Conservation (phyloP, 305 asterid species). For the Stenogyne calaminthoides region DNA sequence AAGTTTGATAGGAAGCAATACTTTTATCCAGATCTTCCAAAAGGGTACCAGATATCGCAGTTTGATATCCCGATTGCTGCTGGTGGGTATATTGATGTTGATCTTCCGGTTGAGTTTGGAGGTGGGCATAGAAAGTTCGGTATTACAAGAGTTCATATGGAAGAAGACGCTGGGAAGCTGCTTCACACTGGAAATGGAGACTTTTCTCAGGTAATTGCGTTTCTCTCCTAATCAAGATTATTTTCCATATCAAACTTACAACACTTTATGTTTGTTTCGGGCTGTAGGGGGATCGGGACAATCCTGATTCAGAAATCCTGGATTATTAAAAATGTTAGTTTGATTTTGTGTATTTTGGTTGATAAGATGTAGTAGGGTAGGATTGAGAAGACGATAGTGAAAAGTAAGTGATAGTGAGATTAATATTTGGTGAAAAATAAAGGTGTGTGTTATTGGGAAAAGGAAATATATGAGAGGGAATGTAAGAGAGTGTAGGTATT, state of each 20-base stretch:
- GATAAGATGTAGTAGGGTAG: too few species aligned
- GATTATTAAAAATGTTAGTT: too few species aligned
- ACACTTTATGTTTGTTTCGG: neutral
- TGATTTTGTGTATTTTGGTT: too few species aligned
- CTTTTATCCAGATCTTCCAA: slow-evolving; percentile 96
- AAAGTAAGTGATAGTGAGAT: too few species aligned
- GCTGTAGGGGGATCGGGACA: too few species aligned
- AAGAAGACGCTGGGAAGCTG: slow-evolving; percentile 98
- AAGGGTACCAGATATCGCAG: slow-evolving; percentile 98
- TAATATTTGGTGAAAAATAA: too few species aligned
- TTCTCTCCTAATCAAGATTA: slow-evolving; percentile 14
- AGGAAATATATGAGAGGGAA: too few species aligned
- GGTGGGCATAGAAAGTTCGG: slow-evolving; percentile 97
- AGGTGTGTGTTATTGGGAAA: too few species aligned
- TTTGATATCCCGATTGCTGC: slow-evolving; percentile 88
- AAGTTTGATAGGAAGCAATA: slow-evolving; percentile 97
- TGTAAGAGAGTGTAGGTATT: too few species aligned
- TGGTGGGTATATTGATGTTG: slow-evolving; percentile 83
- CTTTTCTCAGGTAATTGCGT: slow-evolving; percentile 72
- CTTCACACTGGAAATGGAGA: slow-evolving; percentile 78
- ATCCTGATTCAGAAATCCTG: too few species aligned
- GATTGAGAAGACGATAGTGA: too few species aligned
- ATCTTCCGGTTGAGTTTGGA: slow-evolving; percentile 92
- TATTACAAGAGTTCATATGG: slow-evolving; percentile 96
- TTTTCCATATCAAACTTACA: neutral